Base-by-base conservation (phyloP, 2,329 filamentous ascomycete genomes). In the Dactylellina parvicollis region DNA sequence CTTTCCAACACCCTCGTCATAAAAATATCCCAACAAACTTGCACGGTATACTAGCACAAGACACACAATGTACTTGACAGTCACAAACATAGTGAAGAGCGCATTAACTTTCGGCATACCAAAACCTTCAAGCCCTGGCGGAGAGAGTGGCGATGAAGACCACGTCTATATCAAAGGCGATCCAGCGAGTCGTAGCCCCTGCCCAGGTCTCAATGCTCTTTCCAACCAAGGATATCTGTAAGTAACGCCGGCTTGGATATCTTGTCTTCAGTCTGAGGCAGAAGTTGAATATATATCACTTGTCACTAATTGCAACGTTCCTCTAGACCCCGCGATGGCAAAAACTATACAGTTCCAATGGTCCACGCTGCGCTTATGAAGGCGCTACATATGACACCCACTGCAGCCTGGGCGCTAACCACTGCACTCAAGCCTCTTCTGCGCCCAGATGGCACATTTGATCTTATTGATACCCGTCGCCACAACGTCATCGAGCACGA, bases 401-500 rank as follows among this genome's bases (percentile, higher is more conserved):
- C 76, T 3, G 59, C 76, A 5, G 78, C 79, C 12, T 74, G 75
- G n/a, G 72, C 79, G 2, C 74, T 79, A 12, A 76, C 78, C 2
- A 75, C 66, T 24, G 75, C 77, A 14, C 61, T 66, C 20, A 66
- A 66, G 28, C 61, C 61, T 1, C 50, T 66, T 14, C 52, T 80
- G 4, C 77, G 77, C 26, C 62, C 75, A 34, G 77, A 80, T 46
- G 77, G 78, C n/a, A 79, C 78, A 0, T 80, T 80, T 74, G 77
- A 79, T 54, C 75, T 80, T 18, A 56, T 77, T 34, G 77, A 80
- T 66, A 77, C 77, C 20, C 76, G 79, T n/a, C 76, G 75, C 34
- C 79, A 80, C 74, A 78, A 79, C 50, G 76, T 80, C 4, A 76
- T 81, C 44, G 80, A 81, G 74, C 80, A 81, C 74, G 80, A 80